Conservation (phyloP, 2,329 filamentous ascomycete genomes). For the Madurella fahalii region DNA sequence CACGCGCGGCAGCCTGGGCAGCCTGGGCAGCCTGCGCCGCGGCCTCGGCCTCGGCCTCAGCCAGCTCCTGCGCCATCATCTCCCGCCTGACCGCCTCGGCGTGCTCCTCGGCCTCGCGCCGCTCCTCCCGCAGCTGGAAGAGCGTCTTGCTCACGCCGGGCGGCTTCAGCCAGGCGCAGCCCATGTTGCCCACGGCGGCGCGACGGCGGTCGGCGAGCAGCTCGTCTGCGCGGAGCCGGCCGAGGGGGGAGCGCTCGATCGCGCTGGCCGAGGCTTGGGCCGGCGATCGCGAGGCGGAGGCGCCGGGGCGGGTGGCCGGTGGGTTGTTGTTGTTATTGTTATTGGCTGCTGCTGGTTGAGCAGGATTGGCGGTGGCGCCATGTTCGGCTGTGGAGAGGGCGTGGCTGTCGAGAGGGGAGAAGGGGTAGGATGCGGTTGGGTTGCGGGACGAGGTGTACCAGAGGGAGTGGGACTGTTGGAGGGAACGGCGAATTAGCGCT, state of each 20-base stretch:
- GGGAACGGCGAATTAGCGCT: background rate
- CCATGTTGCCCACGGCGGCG: conserved; percentile 78
- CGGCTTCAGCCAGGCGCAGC: conserved; percentile 84
- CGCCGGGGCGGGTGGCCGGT: conserved; percentile 20
- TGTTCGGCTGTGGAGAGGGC: conserved; percentile 20
- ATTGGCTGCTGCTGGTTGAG: background rate
- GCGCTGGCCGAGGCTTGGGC: conserved; percentile 5
- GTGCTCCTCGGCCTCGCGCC: conserved; percentile 81
- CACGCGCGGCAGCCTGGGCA: conserved; percentile 54
- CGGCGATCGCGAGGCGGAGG: conserved; percentile 1
- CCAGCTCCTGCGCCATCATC: conserved; percentile 68
- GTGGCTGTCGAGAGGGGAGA: conserved; percentile 19
- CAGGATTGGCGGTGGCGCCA: background rate
- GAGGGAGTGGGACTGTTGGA: conserved; percentile 61
- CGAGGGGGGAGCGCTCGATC: conserved; percentile 58
- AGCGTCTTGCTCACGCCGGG: conserved; percentile 86
- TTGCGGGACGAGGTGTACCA: conserved; percentile 67
- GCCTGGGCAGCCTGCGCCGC: conserved; percentile 29
- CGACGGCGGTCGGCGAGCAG: conserved; percentile 71
- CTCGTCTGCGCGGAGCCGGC: conserved; percentile 72
- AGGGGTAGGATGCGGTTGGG: conserved; percentile 30
- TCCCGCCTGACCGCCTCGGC: conserved; percentile 69
- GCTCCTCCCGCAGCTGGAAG: conserved; percentile 85
- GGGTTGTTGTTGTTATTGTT: conserved; percentile 15
- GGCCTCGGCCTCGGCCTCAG: conserved; percentile 54